Evolutionary conservation across 1,139 yeast genomes (phyloP).

Genomic region (Suhomyces kunorum): DNA sequence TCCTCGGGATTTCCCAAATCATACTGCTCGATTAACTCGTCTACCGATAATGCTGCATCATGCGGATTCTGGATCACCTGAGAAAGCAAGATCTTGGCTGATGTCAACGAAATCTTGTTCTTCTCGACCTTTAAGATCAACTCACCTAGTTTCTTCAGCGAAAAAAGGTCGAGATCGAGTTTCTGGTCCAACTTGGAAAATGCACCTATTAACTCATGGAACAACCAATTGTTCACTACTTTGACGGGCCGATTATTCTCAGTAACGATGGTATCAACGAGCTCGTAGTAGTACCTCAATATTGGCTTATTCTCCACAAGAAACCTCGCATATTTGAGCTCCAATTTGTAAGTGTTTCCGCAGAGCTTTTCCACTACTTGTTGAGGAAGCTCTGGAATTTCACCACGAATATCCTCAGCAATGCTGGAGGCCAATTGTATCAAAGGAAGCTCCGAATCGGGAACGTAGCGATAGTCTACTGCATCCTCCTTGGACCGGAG

Average conservation of each 20-base stretch:
- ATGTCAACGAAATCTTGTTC: conserved; percentile 39
- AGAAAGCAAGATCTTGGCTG: conserved; percentile 64
- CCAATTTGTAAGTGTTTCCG: conserved; percentile 54
- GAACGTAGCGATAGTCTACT: conserved; percentile 88
- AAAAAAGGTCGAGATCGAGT: conserved; percentile 39
- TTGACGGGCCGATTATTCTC: conserved; percentile 28
- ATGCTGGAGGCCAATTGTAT: conserved; percentile 47
- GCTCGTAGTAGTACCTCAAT: conserved; percentile 52
- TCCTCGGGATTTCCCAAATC: conserved; percentile 50
- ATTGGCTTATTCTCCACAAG: conserved; percentile 48
- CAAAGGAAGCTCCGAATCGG: conserved; percentile 84
- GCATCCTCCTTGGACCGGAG: conserved; percentile 78
- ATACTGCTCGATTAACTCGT: conserved; percentile 52
- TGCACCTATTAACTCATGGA: conserved; percentile 77
- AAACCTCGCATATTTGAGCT: conserved; percentile 70
- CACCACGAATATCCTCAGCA: conserved; percentile 33
- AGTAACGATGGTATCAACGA: conserved; percentile 32
- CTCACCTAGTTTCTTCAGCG: conserved; percentile 25
- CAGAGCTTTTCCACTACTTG: conserved; percentile 51
- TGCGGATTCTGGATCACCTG: conserved; percentile 56
- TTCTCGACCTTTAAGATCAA: conserved; percentile 28
- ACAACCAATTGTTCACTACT: conserved; percentile 74
- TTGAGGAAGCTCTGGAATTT: conserved; percentile 69
- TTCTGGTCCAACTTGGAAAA: conserved; percentile 53
- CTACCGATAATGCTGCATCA: conserved; percentile 32